A percentile compares a stretch with the other conserved stretches of the same genome.
phyloP scores from a whole-genome alignment of 306 rosid species.

The Spatholobus suberectus region DNA sequence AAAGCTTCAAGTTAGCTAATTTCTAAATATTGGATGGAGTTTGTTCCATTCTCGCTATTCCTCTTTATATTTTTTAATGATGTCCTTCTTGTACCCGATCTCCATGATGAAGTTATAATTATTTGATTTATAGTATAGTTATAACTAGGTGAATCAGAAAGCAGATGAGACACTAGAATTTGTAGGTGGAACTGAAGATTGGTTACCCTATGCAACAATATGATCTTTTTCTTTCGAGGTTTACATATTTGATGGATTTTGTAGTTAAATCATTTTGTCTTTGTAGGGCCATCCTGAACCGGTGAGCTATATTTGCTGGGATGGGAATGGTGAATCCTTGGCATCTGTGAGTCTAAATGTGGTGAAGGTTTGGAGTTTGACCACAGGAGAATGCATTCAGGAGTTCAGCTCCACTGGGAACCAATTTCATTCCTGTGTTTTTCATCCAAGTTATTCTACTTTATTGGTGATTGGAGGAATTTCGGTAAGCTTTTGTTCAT shows the following conservation, averaged over 20 bases:
- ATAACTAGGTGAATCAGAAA: background rate
- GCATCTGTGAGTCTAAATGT: constrained; percentile 58
- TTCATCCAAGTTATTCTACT: constrained; percentile 62
- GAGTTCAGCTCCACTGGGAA: constrained; percentile 48
- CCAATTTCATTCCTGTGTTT: constrained; percentile 56
- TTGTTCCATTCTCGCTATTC: constrained; percentile 6
- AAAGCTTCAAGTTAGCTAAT: background rate
- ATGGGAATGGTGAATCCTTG: constrained; percentile 48
- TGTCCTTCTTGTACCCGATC: background rate
- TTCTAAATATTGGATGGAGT: constrained; percentile 1
- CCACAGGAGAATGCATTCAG: constrained; percentile 56
- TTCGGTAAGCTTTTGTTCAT: constrained; percentile 47
- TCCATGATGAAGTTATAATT: background rate
- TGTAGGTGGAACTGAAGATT: constrained; percentile 3
- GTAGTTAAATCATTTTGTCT: constrained; percentile 20
- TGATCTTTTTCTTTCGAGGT: background rate
- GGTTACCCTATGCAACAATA: constrained; percentile 4
- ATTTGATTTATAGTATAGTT: background rate
- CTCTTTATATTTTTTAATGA: background rate
- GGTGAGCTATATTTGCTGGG: constrained; percentile 61
- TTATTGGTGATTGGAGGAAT: constrained; percentile 56
- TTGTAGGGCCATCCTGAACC: constrained; percentile 58
- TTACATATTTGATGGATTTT: constrained; percentile 18
- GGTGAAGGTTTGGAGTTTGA: constrained; percentile 58
- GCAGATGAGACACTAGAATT: background rate